Evolutionary conservation across 192 early-diverging fungal species (phyloP), one percentile per base, ranked within the genome.

Genomic region (Dissophora ornata): DNA sequence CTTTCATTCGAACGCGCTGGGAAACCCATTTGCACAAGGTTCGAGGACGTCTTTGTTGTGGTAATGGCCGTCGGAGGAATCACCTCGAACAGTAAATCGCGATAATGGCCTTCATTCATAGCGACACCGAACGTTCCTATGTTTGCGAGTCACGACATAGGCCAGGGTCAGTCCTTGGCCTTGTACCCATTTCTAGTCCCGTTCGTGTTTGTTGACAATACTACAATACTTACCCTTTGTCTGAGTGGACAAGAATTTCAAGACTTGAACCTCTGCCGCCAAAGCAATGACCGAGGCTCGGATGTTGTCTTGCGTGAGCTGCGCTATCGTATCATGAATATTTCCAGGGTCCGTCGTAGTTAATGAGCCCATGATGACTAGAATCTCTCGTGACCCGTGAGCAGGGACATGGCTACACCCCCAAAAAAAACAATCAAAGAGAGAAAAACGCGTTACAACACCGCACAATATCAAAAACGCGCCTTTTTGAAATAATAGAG

Each of bases 311-410:
- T 69, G 52, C 53, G 87, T 83, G 26, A 98, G 71, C 18, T 82
- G 63, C 30, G 81, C 79, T 40, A 97, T 85, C 0, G 97, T 98
- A 33, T 92, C 87, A 55, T 89, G 84, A 28, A 99, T 96, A 56
- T 99, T 89, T 2, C 91, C 93, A 5, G 97, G 97, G 73, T 99
- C 97, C 67, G 95, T 97, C 0, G 97, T 94, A 2, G 94, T 95
- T 25, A 99, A 82, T 0, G 96, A 91, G 1, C 91, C 95, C 69
- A 91, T 90, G 1, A 99, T 82, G n/a, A 96, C 81, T 3, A 98
- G 62, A 41, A 97, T 86, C 68, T 99, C 97, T 21, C 92, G 86
- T 2, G 91, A 89, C 48, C 95, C 95, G 61, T 99, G 97, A 4
- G 88, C 82, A 11, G 96, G 96, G n/a, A 95, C 93, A 59, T 96